These are phyloP conservation scores for Hymenoscyphus salicellus DNA, from an alignment of 2,329 filamentous ascomycete genomes.

Conservation along the genomic window DNA sequence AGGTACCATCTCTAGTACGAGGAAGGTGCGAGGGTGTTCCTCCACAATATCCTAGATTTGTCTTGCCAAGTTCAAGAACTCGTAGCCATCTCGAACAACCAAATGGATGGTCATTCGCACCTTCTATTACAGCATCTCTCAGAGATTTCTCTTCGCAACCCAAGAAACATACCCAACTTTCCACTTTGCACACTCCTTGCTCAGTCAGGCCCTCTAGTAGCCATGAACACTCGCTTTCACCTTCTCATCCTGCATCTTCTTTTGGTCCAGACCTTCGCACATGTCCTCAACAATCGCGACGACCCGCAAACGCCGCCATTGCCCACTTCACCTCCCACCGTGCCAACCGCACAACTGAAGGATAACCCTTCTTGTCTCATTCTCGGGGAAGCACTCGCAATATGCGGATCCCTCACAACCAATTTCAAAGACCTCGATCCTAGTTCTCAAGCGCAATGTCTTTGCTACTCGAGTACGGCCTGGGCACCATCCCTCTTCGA, in stretches of 20 bases:
- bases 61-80: too few relatives aligned
- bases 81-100: neutral
- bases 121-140: neutral
- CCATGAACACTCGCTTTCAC: constrained; percentile 1
- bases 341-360: constrained; percentile 11
- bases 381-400: constrained; percentile 24
- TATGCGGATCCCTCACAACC: constrained; percentile 26
- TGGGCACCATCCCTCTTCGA: constrained; percentile 30
- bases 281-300: neutral
- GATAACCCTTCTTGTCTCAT: constrained; percentile 20
- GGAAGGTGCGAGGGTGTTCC: neutral
- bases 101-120: neutral
- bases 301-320: neutral
- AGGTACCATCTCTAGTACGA: neutral
- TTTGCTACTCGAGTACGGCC: constrained; percentile 28
- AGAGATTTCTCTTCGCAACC: neutral
- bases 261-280: constrained; percentile 4
- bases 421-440: constrained; percentile 25
- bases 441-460: constrained; percentile 28
- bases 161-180: neutral
- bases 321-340: neutral
- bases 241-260: constrained; percentile 3
- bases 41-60: neutral
- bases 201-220: neutral
- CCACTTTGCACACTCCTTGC: neutral